These are phyloP conservation scores for Solanum pennellii DNA, from an alignment of 257 asterid genomes.

Conservation along the genomic window DNA sequence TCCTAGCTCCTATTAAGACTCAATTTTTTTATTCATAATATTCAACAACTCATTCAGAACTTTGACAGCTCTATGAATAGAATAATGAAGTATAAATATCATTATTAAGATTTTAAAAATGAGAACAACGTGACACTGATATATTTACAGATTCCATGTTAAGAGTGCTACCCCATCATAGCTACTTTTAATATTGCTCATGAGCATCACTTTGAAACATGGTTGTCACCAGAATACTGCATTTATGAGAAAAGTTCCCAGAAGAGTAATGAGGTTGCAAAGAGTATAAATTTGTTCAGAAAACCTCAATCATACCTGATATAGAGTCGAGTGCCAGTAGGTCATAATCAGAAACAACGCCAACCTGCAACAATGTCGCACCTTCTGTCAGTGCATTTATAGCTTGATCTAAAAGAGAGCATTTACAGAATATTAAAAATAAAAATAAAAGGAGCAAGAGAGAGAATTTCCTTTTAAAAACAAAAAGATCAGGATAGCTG, in stretches of 20 bases:
- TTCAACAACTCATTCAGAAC: background rate
- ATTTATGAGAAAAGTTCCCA: background rate
- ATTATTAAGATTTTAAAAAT: background rate
- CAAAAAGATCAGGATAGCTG: background rate
- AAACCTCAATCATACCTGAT: slow-evolving; percentile 46
- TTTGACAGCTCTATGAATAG: background rate
- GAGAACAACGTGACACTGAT: background rate
- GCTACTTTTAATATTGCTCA: background rate
- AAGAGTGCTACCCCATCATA: background rate
- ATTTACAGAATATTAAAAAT: background rate
- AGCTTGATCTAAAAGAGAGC: background rate
- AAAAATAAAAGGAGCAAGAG: background rate
- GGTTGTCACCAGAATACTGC: background rate
- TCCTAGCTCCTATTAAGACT: background rate
- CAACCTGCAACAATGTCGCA: slow-evolving; percentile 17
- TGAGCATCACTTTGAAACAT: background rate
- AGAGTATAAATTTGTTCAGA: background rate
- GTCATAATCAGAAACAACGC: slow-evolving; percentile 91
- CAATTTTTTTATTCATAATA: background rate
- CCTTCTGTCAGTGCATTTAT: background rate
- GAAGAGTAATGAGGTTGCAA: background rate
- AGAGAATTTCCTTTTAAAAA: background rate
- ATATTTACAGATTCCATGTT: background rate
- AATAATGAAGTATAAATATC: background rate
- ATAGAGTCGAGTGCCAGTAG: slow-evolving; percentile 77